Evolutionary conservation across 2,329 filamentous ascomycete genomes (phyloP).

Genomic region (Plenodomus tracheiphilus): DNA sequence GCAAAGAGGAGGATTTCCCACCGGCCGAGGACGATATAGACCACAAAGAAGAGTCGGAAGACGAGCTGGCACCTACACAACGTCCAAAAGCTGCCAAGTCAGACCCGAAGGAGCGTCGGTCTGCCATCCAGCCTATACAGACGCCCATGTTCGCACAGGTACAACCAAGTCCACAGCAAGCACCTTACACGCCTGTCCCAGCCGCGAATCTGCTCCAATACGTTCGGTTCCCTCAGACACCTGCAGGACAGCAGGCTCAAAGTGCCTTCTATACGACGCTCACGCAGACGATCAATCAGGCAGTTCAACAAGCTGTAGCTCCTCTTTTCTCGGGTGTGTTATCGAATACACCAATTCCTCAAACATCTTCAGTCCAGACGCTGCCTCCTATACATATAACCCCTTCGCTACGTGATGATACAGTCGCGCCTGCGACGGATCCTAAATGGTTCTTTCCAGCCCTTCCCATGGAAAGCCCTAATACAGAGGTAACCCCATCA

Average conservation of each 20-base stretch:
- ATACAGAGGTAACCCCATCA: constrained; percentile 6
- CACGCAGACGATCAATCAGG: constrained; percentile 27
- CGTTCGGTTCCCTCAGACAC: constrained; percentile 35
- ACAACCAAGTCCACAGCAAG: constrained; percentile 5
- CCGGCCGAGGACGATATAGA: constrained; percentile 38
- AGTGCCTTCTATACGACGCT: constrained; percentile 27
- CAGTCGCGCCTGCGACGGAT: constrained; percentile 27
- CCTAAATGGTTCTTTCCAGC: constrained; percentile 35
- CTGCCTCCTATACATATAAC: constrained; percentile 6
- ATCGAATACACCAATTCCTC: constrained; percentile 8
- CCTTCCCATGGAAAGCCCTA: constrained; percentile 10
- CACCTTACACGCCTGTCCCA: constrained; percentile 18
- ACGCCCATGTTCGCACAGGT: constrained; percentile 1
- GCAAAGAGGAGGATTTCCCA: constrained; percentile 41
- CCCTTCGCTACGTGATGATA: constrained; percentile 4
- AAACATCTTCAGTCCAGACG: constrained; percentile 4
- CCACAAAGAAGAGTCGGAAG: constrained; percentile 21
- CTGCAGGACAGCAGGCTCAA: constrained; percentile 33
- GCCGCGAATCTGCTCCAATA: constrained; percentile 24
- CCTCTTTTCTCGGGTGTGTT: constrained; percentile 24
- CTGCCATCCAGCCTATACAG: not conserved
- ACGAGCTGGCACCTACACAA: constrained; percentile 37
- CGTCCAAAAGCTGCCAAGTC: not conserved
- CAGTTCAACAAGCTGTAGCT: constrained; percentile 29
- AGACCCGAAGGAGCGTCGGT: not conserved